Evolutionary conservation across 2,329 filamentous ascomycete species (phyloP).

Genomic region (Dothideomycetes sp.): DNA sequence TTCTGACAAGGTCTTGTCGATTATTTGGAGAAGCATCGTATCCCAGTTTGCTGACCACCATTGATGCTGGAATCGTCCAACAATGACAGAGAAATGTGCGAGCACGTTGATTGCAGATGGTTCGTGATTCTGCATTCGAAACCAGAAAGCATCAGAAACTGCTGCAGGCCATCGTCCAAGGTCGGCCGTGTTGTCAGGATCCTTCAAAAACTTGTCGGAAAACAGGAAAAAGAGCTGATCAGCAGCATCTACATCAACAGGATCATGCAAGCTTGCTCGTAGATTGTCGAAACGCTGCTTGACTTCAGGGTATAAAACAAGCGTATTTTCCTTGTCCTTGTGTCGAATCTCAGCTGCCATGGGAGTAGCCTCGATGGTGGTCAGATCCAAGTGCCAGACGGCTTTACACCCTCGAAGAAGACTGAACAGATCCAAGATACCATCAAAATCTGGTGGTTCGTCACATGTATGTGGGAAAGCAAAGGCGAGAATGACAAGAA

Average conservation of each 20-base stretch:
- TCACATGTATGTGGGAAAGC: conserved; percentile 18
- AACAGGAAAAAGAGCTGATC: conserved; percentile 1
- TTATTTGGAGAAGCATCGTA: conserved; percentile 17
- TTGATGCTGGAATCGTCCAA: conserved; percentile 16
- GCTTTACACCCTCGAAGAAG: conserved; percentile 19
- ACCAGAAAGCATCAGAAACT: conserved; percentile 19
- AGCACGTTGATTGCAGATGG: conserved; percentile 19
- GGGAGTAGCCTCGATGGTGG: conserved; percentile 14
- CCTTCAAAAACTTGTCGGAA: not conserved
- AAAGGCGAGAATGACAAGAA: conserved; percentile 22
- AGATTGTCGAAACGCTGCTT: conserved; percentile 7
- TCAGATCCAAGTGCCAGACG: conserved; percentile 17
- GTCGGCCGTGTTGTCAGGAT: conserved; percentile 15
- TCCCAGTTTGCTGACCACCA: conserved; percentile 22
- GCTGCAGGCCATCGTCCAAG: conserved; percentile 20
- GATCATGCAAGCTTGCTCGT: conserved; percentile 10
- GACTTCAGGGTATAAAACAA: conserved; percentile 3
- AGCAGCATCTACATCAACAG: conserved; percentile 4
- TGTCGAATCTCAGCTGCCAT: conserved; percentile 6
- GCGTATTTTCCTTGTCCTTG: not conserved
- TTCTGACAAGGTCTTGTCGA: conserved; percentile 12
- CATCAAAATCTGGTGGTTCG: conserved; percentile 18
- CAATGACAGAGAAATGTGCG: conserved; percentile 16
- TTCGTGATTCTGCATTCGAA: conserved; percentile 17
- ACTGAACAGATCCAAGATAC: conserved; percentile 21